Evolutionary conservation across 2,329 filamentous ascomycete genomes (phyloP), one percentile per base, ranked within the genome.

Genomic region (Periglandula ipomoeae): DNA sequence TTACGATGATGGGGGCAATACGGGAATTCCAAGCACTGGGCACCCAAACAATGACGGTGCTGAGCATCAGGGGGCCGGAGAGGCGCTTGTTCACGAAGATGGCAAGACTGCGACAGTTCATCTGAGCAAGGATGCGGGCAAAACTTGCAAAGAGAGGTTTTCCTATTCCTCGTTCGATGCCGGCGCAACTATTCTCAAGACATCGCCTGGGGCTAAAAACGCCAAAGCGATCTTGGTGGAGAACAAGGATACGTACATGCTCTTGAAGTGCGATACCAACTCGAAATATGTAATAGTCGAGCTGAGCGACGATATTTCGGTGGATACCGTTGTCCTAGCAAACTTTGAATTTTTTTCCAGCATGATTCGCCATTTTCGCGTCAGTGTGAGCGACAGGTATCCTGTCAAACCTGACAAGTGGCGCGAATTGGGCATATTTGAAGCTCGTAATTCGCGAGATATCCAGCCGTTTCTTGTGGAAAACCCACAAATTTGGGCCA

Each of bases 271-370:
- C 67, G 82, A 83, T 5, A 82, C 82, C 19, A 73, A 84, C 57
- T 91, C 94, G 70, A 97, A 97, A 66, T 96, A 94, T 62, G 76
- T 97, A 54, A 90, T 97, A 52, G 81, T 98, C 52, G 93, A 98
- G 68, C 75, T 98, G 26, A 97, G 89, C 65, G 89, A 95, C 60
- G 80, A 84, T 49, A 81, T 84, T 49, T 76, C 95, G 40, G 86
- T 98, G 50, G 93, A 98, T 63, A 98, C 93, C 0, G 76, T 98
- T 37, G 93, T 97, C n/a, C 75, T 98, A 47, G 93, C 91, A 53
- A 98, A 98, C 64, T 98, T 94, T 59, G 93, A 98, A 65, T 98
- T 98, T 72, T 98, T 98, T 72, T 95, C 89, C 48, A 96, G 89
- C 62, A 96, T 95, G 78, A 87, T 97, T 58, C 85, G 89, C 47